A percentile compares a stretch with the other conserved stretches of the same genome.
Conservation (phyloP, 1,284 basidiomycete genomes). For the Porodaedalea pini region DNA sequence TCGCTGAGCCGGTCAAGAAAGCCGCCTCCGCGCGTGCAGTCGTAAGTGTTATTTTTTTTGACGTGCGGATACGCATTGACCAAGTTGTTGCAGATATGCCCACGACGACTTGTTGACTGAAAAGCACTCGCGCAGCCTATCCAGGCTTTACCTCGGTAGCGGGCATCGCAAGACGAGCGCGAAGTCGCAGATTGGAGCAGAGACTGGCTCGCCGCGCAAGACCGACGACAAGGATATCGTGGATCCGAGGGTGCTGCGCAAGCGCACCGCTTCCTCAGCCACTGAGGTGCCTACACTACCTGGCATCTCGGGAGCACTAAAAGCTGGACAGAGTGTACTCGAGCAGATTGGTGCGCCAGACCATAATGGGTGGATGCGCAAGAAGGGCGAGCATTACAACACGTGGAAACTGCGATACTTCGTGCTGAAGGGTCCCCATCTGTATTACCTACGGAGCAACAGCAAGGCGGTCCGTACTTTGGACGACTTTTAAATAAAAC, state of each 20-base stretch:
- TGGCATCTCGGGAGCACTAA: conserved; percentile 34
- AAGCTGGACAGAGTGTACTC: conserved; percentile 68
- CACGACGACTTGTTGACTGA: conserved; percentile 22
- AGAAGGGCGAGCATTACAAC: conserved; percentile 92
- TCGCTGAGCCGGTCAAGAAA: conserved; percentile 69
- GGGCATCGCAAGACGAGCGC: conserved; percentile 37
- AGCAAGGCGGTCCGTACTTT: conserved; percentile 55
- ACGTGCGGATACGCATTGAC: conserved; percentile 33
- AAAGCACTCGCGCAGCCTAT: conserved; percentile 40
- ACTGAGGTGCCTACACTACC: conserved; percentile 10
- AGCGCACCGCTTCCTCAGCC: conserved; percentile 27
- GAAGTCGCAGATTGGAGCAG: conserved; percentile 28
- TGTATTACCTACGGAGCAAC: conserved; percentile 81
- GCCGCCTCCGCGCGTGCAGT: conserved; percentile 69
- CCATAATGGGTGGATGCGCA: conserved; percentile 91
- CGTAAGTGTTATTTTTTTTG: conserved; percentile 36
- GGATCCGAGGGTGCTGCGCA: conserved; percentile 27
- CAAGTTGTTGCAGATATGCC: conserved; percentile 16
- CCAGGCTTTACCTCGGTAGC: conserved; percentile 41
- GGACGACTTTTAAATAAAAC: neutral
- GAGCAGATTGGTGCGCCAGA: conserved; percentile 89
- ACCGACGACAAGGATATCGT: conserved; percentile 22
- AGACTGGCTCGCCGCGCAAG: conserved; percentile 19
- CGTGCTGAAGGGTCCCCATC: conserved; percentile 88
- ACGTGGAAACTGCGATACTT: conserved; percentile 93